Evolutionary conservation across 768 basidiomycete species (phyloP).

Genomic region (Boletus coccyginus): DNA sequence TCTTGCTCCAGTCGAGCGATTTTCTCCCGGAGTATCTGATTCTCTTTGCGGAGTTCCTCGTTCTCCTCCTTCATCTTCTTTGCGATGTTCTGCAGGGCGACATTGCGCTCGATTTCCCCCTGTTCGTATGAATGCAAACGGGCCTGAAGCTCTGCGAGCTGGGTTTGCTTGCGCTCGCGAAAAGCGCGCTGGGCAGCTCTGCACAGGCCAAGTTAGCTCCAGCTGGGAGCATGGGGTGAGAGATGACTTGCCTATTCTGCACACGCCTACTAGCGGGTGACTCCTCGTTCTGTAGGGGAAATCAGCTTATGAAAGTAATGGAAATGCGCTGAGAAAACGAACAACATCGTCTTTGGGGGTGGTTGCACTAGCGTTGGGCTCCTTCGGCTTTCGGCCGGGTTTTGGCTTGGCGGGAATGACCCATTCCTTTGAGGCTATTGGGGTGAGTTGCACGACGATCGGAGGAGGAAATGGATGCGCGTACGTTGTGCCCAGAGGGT

Average conservation of each 20-base stretch:
- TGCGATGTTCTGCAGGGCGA: slow-evolving; percentile 78
- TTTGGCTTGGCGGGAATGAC: slow-evolving; percentile 83
- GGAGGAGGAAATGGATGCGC: slow-evolving; percentile 4
- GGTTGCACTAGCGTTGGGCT: slow-evolving; percentile 30
- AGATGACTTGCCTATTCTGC: slow-evolving; percentile 61
- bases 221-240: background rate
- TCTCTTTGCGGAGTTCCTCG: slow-evolving; percentile 68
- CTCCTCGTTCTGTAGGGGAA: slow-evolving; percentile 38
- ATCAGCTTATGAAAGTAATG: slow-evolving; percentile 7
- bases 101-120: slow-evolving; percentile 86
- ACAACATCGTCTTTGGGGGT: slow-evolving; percentile 49
- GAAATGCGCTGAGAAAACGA: slow-evolving; percentile 17
- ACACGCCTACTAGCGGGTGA: slow-evolving; percentile 60
- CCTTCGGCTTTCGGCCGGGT: slow-evolving; percentile 84
- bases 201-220: slow-evolving; percentile 11
- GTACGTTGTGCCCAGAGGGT: slow-evolving; percentile 77
- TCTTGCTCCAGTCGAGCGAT: slow-evolving; percentile 42
- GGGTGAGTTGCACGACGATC: background rate
- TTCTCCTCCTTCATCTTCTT: slow-evolving; percentile 89
- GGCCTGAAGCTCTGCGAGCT: slow-evolving; percentile 84
- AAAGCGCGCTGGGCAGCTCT: slow-evolving; percentile 90
- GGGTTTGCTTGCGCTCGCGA: slow-evolving; percentile 84
- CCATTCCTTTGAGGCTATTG: slow-evolving; percentile 84
- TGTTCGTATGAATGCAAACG: slow-evolving; percentile 83
- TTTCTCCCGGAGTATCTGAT: slow-evolving; percentile 53